Base-by-base conservation (phyloP, 2,329 filamentous ascomycete genomes). In the Xylaria sp. region DNA sequence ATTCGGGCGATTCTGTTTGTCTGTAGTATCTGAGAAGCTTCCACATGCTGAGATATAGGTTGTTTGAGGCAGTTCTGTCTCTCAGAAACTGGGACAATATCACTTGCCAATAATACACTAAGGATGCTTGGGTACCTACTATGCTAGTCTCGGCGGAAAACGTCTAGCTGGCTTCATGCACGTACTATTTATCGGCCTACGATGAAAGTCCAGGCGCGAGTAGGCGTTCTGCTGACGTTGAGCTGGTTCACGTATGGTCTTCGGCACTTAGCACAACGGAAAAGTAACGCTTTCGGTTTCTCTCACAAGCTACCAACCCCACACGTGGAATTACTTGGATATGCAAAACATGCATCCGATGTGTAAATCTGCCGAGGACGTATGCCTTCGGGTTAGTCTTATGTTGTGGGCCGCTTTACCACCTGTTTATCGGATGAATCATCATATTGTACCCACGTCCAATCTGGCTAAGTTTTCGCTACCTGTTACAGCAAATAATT, bases 251-350 rank as follows among this genome's bases (percentile, higher is more conserved):
- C 46, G 1, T 13, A n/a, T 28, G 23, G 50, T 23, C 34, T 37
- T 44, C 20, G 55, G 55, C 55, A 28, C 55, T 57, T 57, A 37
- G 55, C 55, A 44, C 34, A 9, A 41, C 55, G 55, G 55, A 57
- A 57, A 57, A 57, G 34, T 18, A 28, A 20, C 34, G 20, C 37
- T 37, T 18, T 20, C 55, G 6, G n/a, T 57, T 41, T 44, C 25
- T 10, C 18, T 56, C 50, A 25, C 55, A n/a, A 57, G 34, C 7
- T 57, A 57, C 25, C 10, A 15, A 41, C 37, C 34, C 23, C 34
- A 28, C 23, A 31, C 12, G 50, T 15, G 13, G 5, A 52, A 23
- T 6, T 5, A 15, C 2, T 31, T 28, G 23, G 23, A 31, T 6
- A 18, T 28, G 8, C 31, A 18, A 31, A 52, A 18, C 23, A 31